These are phyloP conservation scores for Mucuna pruriens DNA, from an alignment of 306 rosid species.

Conservation along the genomic window DNA sequence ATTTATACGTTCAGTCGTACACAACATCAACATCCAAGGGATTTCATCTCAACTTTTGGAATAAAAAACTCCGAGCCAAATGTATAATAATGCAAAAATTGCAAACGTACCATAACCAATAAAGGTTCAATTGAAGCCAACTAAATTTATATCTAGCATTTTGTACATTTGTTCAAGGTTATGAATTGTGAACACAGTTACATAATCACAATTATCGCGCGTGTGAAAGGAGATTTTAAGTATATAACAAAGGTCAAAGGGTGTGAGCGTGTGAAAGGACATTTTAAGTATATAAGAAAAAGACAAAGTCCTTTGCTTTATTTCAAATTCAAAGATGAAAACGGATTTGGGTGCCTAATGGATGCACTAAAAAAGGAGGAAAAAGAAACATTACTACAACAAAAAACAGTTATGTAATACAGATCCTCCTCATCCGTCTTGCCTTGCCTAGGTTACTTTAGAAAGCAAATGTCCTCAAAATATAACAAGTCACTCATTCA, in stretches of 20 bases:
- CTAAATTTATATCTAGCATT: no score
- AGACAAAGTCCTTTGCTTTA: neutral
- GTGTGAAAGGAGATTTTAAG: neutral
- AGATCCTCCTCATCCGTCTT: neutral
- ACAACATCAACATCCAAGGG: neutral
- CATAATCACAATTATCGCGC: neutral
- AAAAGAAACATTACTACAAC: neutral
- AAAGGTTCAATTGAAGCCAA: neutral
- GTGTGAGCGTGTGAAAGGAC: no score
- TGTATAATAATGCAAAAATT: neutral
- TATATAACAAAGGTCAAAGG: neutral
- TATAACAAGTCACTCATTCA: constrained; percentile 23
- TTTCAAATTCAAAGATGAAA: neutral
- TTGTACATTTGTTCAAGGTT: neutral
- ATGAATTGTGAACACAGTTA: constrained; percentile 5
- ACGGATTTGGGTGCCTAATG: neutral
- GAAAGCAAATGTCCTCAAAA: constrained; percentile 12
- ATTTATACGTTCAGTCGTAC: neutral
- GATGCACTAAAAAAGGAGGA: neutral
- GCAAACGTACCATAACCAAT: neutral
- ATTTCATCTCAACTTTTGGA: neutral
- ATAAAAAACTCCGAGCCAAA: neutral
- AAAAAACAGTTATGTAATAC: neutral
- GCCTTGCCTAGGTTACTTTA: neutral
- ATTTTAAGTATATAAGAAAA: neutral